Evolutionary conservation across 164 flowering plant species (phyloP).

Genomic region (Macadamia integrifolia): DNA sequence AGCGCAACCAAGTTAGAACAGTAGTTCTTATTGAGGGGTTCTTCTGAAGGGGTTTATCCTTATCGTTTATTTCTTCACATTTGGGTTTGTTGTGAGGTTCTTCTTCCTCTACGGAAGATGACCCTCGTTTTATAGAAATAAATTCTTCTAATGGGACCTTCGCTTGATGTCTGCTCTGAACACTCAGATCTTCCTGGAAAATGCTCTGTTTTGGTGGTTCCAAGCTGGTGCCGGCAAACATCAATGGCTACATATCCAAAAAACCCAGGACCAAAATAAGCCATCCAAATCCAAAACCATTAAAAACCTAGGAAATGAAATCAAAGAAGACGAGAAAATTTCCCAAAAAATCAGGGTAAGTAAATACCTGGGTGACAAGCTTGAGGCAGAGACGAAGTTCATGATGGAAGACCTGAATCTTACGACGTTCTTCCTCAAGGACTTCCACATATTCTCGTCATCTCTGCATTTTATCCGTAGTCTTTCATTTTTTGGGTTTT

Average conservation of each 20-base stretch:
- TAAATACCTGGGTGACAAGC: constrained; percentile 65
- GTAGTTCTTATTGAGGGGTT: not conserved
- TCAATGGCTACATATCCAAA: constrained; percentile 48
- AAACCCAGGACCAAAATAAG: not conserved
- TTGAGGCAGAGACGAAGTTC: constrained; percentile 84
- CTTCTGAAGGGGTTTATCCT: constrained; percentile 35
- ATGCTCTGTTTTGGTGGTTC: constrained; percentile 26
- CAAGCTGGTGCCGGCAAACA: constrained; percentile 46
- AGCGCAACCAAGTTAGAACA: constrained; percentile 64
- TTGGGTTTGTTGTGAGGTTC: constrained; percentile 4
- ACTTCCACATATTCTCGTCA: constrained; percentile 50
- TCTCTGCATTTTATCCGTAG: constrained; percentile 30
- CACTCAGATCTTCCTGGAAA: constrained; percentile 48
- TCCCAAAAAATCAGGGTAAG: not conserved
- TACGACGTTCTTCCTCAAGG: constrained; percentile 59
- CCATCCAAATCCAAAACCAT: not conserved
- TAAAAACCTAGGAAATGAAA: not conserved
- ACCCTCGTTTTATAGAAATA: constrained; percentile 45
- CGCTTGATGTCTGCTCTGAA: constrained; percentile 55
- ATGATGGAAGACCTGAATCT: constrained; percentile 76
- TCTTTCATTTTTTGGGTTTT: constrained; percentile 25
- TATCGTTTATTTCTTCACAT: constrained; percentile 12
- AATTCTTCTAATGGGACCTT: constrained; percentile 60
- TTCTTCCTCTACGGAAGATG: constrained; percentile 18
- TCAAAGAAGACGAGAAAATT: not conserved